Evolutionary conservation across 2,329 filamentous ascomycete species (phyloP), one percentile per base, ranked within the genome.

Genomic region (Biscogniauxia sp.): DNA sequence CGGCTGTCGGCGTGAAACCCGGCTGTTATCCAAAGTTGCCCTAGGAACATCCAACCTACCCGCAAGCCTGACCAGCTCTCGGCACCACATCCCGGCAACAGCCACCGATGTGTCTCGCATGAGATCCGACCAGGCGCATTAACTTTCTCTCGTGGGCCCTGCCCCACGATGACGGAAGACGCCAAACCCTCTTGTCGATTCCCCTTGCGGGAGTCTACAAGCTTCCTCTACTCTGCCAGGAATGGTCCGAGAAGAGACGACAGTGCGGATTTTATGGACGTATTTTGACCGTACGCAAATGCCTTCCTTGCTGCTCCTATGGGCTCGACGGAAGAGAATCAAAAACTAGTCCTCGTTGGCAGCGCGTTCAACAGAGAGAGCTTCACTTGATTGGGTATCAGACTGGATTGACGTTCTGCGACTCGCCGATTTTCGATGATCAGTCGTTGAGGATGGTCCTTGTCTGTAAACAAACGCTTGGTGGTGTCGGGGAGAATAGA

Each of bases 311-410:
- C 73, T 70, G 71, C 73, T 73, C 69, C 58, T 69, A 57, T 53
- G 64, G 68, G 70, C 70, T 64, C 68, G 73, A 71, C 71, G 86
- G 86, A 87, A 89, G 88, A 90, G 89, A 93, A 90, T 63, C 89
- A 96, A 97, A 97, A 93, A 95, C 91, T 80, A 87, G 89, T 96
- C 92, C 88, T 82, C 76, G 90, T 91, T 88, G 90, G 88, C 86
- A 88, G 85, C 91, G 92, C 89, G 84, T 80, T 74, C 90, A 88
- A 92, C 88, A 82, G 91, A 93, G 87, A 89, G 85, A 86, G 78
- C 69, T 76, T 70, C 65, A 63, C 61, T 69, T 68, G 70, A 59
- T 69, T 61, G n/a, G 62, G 59, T 60, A 64, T 55, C 55, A 32
- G 28, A 51, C 64, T 55, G 50, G 28, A 55, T 66, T 58, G 59